Evolutionary conservation across 257 asterid genomes (phyloP).

Genomic region (Nicotiana otophora): DNA sequence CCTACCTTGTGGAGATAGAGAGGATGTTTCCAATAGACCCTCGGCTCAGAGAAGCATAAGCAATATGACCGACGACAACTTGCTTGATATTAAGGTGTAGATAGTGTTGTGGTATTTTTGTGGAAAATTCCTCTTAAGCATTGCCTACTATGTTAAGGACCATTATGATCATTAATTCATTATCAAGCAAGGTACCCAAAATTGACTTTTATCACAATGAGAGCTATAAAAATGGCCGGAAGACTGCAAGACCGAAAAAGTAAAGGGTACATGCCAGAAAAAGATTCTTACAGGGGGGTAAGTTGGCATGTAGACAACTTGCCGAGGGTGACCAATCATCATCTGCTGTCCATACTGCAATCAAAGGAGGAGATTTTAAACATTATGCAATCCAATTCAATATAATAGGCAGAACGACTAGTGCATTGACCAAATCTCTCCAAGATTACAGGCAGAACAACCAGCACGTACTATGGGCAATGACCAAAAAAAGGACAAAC

Average conservation of each 20-base stretch:
- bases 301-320: slow-evolving; percentile 73
- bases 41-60: too few species aligned
- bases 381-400: background rate
- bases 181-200: background rate
- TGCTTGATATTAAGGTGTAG: background rate
- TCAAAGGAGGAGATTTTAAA: background rate
- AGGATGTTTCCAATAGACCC: too few species aligned
- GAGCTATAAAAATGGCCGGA: slow-evolving; percentile 1
- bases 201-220: background rate
- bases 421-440: background rate
- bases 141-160: background rate
- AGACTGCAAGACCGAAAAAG: background rate
- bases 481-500: slow-evolving; percentile 29
- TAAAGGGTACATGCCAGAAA: background rate
- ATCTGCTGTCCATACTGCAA: slow-evolving; percentile 85
- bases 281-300: slow-evolving; percentile 67
- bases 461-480: slow-evolving; percentile 5
- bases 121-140: background rate
- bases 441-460: background rate
- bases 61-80: background rate
- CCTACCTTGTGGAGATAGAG: too few species aligned
- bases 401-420: background rate
- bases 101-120: background rate
- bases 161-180: background rate
- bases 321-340: slow-evolving; percentile 88